Conservation (phyloP, 192 early-diverging fungal genomes). For the Coemansia sp. region DNA sequence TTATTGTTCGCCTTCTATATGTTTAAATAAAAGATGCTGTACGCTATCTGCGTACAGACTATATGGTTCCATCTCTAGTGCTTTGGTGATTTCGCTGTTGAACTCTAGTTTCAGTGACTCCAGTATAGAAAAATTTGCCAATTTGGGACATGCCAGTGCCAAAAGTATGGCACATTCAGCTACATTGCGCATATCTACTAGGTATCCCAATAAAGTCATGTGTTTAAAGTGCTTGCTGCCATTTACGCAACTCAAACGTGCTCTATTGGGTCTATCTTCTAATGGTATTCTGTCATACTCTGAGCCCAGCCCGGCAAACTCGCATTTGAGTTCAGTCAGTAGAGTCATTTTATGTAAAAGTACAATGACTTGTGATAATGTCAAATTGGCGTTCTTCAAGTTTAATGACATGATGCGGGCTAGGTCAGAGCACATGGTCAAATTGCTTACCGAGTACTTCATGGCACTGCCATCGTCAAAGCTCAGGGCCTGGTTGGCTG, state of each 20-base stretch:
- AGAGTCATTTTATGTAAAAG: slow-evolving; percentile 5
- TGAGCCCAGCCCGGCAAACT: slow-evolving; percentile 6
- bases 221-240: slow-evolving; percentile 7
- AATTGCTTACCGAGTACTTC: neutral
- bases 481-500: slow-evolving; percentile 2
- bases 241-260: neutral
- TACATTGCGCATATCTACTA: slow-evolving; percentile 1
- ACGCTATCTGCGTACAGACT: neutral
- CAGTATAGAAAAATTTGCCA: neutral
- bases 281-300: neutral
- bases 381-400: slow-evolving; percentile 10
- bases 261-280: neutral
- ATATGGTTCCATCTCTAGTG: slow-evolving; percentile 1
- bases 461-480: slow-evolving; percentile 7
- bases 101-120: slow-evolving; percentile 7
- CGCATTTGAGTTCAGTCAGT: slow-evolving; percentile 9
- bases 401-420: slow-evolving; percentile 7
- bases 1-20: neutral
- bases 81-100: neutral
- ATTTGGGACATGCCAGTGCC: slow-evolving; percentile 11
- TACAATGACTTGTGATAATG: neutral
- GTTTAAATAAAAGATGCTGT: neutral
- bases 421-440: slow-evolving; percentile 9
- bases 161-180: slow-evolving; percentile 8
- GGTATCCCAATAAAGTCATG: slow-evolving; percentile 6